A percentile compares a stretch with the other conserved stretches of the same genome.
Evolutionary conservation across 257 asterid genomes (phyloP).

Genomic region (Solanum chiquidenum): DNA sequence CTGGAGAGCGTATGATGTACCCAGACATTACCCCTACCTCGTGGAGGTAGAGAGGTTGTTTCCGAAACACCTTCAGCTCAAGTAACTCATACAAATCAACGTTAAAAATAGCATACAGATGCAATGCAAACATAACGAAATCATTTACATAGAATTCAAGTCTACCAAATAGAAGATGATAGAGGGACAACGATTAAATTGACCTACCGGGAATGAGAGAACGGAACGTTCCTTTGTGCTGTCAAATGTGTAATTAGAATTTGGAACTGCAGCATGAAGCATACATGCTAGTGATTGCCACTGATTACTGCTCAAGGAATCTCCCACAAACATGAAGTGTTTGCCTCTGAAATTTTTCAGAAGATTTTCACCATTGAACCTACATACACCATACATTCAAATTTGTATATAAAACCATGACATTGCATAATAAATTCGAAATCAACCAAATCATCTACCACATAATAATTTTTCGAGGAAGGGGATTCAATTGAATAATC

Average conservation of each 20-base stretch:
- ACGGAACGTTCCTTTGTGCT: slow-evolving; percentile 16
- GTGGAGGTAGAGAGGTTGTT: background rate
- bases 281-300: slow-evolving; percentile 69
- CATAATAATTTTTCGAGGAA: too few species aligned
- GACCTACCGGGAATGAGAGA: slow-evolving; percentile 39
- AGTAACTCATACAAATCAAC: background rate
- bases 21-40: background rate
- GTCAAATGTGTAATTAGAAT: slow-evolving; percentile 20
- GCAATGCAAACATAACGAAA: background rate
- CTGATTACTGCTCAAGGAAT: slow-evolving; percentile 51
- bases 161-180: background rate
- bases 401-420: too few species aligned
- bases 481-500: too few species aligned
- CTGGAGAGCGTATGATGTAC: background rate
- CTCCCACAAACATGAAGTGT: slow-evolving; percentile 58
- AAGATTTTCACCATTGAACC: slow-evolving; percentile 45
- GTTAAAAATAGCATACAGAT: background rate
- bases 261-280: slow-evolving; percentile 40
- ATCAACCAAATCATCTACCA: too few species aligned
- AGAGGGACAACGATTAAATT: background rate
- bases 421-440: too few species aligned
- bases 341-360: slow-evolving; percentile 35
- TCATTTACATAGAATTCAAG: background rate
- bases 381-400: slow-evolving; percentile 3
- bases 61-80: background rate